A percentile compares a stretch with the other conserved stretches of the same genome.
Evolutionary conservation across 1,284 basidiomycete genomes (phyloP).

Genomic region (Cutaneotrichosporon sp.): DNA sequence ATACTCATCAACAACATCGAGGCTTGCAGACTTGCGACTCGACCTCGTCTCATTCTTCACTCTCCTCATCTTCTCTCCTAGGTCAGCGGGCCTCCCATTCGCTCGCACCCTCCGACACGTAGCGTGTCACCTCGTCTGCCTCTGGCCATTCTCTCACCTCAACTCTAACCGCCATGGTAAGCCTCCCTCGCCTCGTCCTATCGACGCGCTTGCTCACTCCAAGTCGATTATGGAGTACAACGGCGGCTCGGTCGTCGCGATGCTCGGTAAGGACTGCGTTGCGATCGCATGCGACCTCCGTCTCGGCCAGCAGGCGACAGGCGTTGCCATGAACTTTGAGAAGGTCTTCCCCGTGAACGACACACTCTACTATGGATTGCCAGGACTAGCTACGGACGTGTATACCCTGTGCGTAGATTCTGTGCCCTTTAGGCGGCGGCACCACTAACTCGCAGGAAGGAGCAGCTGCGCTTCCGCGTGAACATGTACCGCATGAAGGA

Average conservation of each 20-base stretch:
- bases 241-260: conserved; percentile 90
- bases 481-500: conserved; percentile 99
- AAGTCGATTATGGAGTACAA: conserved; percentile 48
- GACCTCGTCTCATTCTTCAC: not conserved
- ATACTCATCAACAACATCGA: not conserved
- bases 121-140: too few species aligned
- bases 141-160: not conserved
- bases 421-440: too few species aligned
- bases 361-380: conserved; percentile 84
- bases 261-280: conserved; percentile 98
- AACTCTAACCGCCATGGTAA: not conserved
- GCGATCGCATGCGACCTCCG: conserved; percentile 94
- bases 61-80: too few species aligned
- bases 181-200: not conserved
- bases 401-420: conserved; percentile 74
- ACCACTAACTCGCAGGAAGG: conserved; percentile 57
- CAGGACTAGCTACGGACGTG: conserved; percentile 91
- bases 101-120: too few species aligned
- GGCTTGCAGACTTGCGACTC: not conserved
- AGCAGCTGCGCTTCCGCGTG: conserved; percentile 84
- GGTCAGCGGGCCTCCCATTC: too few species aligned
- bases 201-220: not conserved
- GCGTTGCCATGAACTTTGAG: conserved; percentile 61
- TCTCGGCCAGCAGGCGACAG: conserved; percentile 82
- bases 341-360: conserved; percentile 94